Base-by-base conservation (phyloP, 352 stramenopile species). In the Phytophthora sp. region DNA sequence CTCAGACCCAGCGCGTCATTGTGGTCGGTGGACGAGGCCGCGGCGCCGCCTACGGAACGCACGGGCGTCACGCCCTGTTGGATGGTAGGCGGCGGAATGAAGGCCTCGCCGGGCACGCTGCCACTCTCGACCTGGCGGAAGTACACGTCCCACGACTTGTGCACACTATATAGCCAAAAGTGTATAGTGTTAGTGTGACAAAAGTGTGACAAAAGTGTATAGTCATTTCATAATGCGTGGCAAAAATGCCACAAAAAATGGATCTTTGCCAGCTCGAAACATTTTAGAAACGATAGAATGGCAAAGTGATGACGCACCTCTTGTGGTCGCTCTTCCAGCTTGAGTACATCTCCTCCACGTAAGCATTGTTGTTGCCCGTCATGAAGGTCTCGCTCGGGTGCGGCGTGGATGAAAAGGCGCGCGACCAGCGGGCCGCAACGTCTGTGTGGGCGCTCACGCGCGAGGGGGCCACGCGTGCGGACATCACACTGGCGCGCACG, bases 291-390 rank as follows among this genome's bases (percentile, higher is more conserved):
- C 15, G 18, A 53, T 55, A 20, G 13, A 50, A 42, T 27, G 16
- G 18, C 21, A 53, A 51, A 35, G 20, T 46, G 18, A 46, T 16
- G 39, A 51, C 54, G 21, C 59, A 89, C 67, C 80, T 96, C 8
- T 79, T 74, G 0, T 95, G 95, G 80, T 99, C 87, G 38, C 70
- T 63, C 61, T 93, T 88, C 86, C 97, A 99, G 54, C 77, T 82
- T 46, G 95, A 83, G 71, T 98, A 98, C 97, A 99, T 99, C 63
- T 98, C 85, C 76, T 99, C 97, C 21, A 98, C 91, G 79, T 99
- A 99, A 27, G 98, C 76, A 55, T 93, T 95, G 45, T 97, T 98
- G 29, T 89, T 95, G 65, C 93, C 96, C 24, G 79, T 97, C 63
- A 99, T 84, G 73, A 99, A 99, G n/a, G 77, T 91, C 71, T 94